Evolutionary conservation across 140 eudicot species (phyloP).

Genomic region (Cichorium intybus): DNA sequence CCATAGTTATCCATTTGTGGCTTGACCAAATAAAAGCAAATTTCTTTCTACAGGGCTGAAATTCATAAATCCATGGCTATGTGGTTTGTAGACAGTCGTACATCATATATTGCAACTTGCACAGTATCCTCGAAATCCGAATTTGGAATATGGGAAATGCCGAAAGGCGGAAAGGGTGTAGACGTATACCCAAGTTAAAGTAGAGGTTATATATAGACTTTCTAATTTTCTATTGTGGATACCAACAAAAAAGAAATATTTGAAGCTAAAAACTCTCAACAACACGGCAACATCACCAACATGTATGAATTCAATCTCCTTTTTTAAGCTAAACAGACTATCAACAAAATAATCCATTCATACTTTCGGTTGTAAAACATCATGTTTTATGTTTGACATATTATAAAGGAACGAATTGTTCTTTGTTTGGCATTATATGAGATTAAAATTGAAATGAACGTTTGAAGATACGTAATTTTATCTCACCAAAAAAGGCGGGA

Average conservation of each 20-base stretch:
- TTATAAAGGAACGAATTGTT: too few relatives aligned
- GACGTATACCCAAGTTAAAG: too few relatives aligned
- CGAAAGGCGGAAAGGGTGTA: background rate
- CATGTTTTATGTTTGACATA: too few relatives aligned
- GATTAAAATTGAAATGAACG: too few relatives aligned
- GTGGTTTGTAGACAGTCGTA: background rate
- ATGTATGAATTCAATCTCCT: background rate
- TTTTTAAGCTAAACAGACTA: too few relatives aligned
- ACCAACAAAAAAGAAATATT: background rate
- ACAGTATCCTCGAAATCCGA: background rate
- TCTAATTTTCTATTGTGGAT: background rate
- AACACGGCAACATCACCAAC: slow-evolving; percentile 10
- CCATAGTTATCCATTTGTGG: background rate
- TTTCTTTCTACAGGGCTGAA: background rate
- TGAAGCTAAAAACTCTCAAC: slow-evolving; percentile 7
- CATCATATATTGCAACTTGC: background rate
- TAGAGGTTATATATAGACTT: slow-evolving; percentile 7
- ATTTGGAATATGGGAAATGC: background rate
- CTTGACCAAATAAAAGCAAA: background rate
- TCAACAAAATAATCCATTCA: too few relatives aligned
- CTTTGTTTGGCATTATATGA: too few relatives aligned
- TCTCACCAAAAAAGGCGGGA: too few relatives aligned
- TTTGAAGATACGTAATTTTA: too few relatives aligned
- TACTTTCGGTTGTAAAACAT: too few relatives aligned
- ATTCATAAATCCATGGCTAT: background rate